Percentiles rank a stretch among this genome's conserved stretches.
These are phyloP conservation scores for Edaphochlamys debaryana DNA, from an alignment of 139 green algal genomes.

Conservation along the genomic window DNA sequence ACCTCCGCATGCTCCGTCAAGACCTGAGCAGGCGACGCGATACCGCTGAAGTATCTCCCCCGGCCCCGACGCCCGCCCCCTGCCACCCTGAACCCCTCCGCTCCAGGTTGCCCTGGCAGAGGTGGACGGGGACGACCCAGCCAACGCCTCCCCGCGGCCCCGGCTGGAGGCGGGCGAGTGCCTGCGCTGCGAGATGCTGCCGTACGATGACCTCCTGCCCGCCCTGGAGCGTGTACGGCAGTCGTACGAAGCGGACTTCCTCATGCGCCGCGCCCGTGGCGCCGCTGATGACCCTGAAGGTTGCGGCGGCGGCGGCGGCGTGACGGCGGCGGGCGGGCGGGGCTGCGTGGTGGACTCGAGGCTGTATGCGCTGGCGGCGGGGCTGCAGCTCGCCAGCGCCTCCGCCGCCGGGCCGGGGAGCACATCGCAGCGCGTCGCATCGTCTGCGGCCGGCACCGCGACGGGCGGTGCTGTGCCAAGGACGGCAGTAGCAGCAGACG, in stretches of 20 bases:
- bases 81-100: neutral
- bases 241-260: neutral
- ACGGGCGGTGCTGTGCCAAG: no score
- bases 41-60: no score
- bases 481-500: no score
- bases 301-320: neutral
- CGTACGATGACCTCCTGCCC: neutral
- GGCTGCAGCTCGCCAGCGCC: neutral
- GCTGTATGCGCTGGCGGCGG: constrained; percentile 25
- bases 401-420: no score
- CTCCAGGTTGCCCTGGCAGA: neutral
- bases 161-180: constrained; percentile 5
- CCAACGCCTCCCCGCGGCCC: neutral
- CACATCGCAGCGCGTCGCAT: no score
- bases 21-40: no score
- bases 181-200: constrained; percentile 9
- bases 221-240: neutral
- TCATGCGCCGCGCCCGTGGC: no score
- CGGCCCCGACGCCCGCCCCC: no score
- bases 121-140: constrained; percentile 22
- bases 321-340: neutral
- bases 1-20: no score
- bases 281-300: neutral
- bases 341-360: constrained; percentile 9
- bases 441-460: no score